Evolutionary conservation across 1,139 yeast genomes (phyloP).

Genomic region (Yamadazyma pseudoaaseri): DNA sequence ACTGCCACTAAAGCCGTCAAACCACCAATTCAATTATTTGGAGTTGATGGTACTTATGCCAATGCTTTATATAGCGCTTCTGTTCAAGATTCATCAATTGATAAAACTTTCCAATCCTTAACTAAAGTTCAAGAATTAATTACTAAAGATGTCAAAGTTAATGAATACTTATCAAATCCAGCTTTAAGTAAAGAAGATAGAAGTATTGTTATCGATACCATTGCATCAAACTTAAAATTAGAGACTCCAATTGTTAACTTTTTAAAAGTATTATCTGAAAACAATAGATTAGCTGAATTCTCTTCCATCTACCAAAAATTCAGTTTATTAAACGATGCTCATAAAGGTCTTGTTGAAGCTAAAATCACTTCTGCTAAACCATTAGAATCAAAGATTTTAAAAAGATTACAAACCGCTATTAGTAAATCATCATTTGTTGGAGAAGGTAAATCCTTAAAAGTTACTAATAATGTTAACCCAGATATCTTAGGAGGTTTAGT

Average conservation of each 20-base stretch:
- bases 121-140: slow-evolving; percentile 56
- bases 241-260: slow-evolving; percentile 81
- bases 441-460: slow-evolving; percentile 78
- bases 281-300: slow-evolving; percentile 84
- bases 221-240: slow-evolving; percentile 55
- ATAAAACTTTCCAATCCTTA: slow-evolving; percentile 68
- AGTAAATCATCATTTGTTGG: slow-evolving; percentile 81
- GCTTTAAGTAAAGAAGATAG: slow-evolving; percentile 79
- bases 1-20: slow-evolving; percentile 60
- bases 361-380: slow-evolving; percentile 86
- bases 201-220: slow-evolving; percentile 61
- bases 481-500: slow-evolving; percentile 94
- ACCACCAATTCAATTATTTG: slow-evolving; percentile 93
- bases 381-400: slow-evolving; percentile 77
- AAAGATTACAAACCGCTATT: slow-evolving; percentile 78
- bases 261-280: slow-evolving; percentile 83
- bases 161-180: slow-evolving; percentile 71
- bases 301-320: slow-evolving; percentile 68
- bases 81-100: slow-evolving; percentile 76
- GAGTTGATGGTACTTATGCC: slow-evolving; percentile 96
- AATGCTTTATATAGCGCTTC: slow-evolving; percentile 93
- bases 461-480: slow-evolving; percentile 80
- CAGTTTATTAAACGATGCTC: slow-evolving; percentile 77
- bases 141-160: slow-evolving; percentile 61
- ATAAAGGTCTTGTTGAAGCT: slow-evolving; percentile 91